A percentile compares a stretch with the other conserved stretches of the same genome.
Conservation (phyloP, 2,329 filamentous ascomycete genomes). For the Sphaerulina vaccinii region DNA sequence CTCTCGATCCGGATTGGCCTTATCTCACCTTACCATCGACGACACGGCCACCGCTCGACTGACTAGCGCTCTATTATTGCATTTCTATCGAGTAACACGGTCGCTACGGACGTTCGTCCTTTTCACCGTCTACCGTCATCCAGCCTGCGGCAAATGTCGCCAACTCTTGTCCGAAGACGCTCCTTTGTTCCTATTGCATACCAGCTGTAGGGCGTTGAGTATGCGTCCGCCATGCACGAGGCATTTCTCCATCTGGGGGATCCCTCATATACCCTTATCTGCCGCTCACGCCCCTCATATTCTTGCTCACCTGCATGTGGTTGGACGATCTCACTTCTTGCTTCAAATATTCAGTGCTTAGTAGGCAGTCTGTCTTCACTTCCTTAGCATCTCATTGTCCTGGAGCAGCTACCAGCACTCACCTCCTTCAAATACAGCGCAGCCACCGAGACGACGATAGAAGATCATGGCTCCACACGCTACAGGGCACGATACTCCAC, state of each 20-base stretch:
- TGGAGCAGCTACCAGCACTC: background rate
- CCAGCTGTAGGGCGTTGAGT: conserved; percentile 7
- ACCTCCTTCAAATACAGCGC: background rate
- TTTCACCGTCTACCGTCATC: background rate
- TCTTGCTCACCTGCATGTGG: conserved; percentile 10
- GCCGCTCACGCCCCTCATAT: conserved; percentile 5
- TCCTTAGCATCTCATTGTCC: background rate
- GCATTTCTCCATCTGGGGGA: conserved; percentile 18
- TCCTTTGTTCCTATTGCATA: conserved; percentile 17
- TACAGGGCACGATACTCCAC: conserved; percentile 31
- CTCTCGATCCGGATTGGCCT: conserved; percentile 7
- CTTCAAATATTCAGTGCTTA: background rate
- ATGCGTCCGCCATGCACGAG: conserved; percentile 10
- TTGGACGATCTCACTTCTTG: conserved; percentile 2
- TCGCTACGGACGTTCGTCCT: background rate
- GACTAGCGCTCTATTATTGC: conserved; percentile 7
- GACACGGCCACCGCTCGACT: background rate
- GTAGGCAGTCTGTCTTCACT: background rate
- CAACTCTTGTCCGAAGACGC: conserved; percentile 8
- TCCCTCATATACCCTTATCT: conserved; percentile 19
- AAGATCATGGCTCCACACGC: conserved; percentile 33
- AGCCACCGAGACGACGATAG: background rate
- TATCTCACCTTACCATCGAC: conserved; percentile 1
- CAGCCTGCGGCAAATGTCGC: background rate
- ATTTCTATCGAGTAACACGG: conserved; percentile 28